Conservation (phyloP, 2,329 filamentous ascomycete genomes). For the Plenodomus tracheiphilus region DNA sequence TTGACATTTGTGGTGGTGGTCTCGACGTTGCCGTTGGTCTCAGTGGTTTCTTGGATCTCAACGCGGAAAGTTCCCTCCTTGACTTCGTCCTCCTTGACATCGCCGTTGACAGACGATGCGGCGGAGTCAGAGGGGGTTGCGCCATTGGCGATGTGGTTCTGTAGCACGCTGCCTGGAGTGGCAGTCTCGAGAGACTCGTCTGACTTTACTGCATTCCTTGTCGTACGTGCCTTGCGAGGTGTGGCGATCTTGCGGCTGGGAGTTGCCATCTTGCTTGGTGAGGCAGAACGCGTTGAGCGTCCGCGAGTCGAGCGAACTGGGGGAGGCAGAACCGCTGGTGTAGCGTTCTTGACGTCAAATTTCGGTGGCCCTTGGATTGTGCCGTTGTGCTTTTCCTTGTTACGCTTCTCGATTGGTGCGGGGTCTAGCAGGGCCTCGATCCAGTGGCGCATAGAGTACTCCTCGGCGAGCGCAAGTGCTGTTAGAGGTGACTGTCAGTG, state of each 20-base stretch:
- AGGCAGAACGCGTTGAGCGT: slow-evolving; percentile 63
- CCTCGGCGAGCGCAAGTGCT: slow-evolving; percentile 80
- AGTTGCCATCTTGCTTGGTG: slow-evolving; percentile 56
- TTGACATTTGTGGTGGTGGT: slow-evolving; percentile 73
- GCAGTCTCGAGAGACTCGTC: slow-evolving; percentile 47
- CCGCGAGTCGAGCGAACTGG: slow-evolving; percentile 47
- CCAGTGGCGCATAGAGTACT: slow-evolving; percentile 86
- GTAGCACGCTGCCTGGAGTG: slow-evolving; percentile 50
- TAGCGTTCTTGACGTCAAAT: slow-evolving; percentile 62
- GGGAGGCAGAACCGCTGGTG: slow-evolving; percentile 36
- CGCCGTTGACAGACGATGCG: slow-evolving; percentile 50
- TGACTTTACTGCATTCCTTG: slow-evolving; percentile 42
- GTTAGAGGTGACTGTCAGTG: slow-evolving; percentile 41
- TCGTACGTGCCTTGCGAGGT: slow-evolving; percentile 58
- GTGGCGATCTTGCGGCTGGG: slow-evolving; percentile 54
- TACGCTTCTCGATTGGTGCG: slow-evolving; percentile 71
- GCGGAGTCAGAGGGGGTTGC: slow-evolving; percentile 27
- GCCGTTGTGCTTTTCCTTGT: slow-evolving; percentile 68
- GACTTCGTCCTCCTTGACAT: slow-evolving; percentile 33
- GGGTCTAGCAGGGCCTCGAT: slow-evolving; percentile 90
- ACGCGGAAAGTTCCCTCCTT: slow-evolving; percentile 63
- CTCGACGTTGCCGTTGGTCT: slow-evolving; percentile 63
- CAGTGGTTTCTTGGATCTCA: slow-evolving; percentile 67
- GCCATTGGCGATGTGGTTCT: slow-evolving; percentile 38
- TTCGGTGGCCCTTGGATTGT: slow-evolving; percentile 80